Conservation (phyloP, 2,329 filamentous ascomycete species). For the Didymella segeticola region DNA sequence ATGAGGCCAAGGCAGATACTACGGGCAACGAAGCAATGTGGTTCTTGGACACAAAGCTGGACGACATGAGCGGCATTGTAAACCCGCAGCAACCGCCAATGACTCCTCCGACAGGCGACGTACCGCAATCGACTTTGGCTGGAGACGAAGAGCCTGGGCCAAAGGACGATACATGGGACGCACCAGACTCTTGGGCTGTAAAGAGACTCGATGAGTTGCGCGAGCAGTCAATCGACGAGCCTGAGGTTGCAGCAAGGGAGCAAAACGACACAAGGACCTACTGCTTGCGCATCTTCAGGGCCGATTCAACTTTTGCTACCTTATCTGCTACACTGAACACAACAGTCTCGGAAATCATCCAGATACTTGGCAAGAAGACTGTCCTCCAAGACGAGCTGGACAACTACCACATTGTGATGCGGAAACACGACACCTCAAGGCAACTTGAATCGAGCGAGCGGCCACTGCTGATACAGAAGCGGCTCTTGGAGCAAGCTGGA, state of each 20-base stretch:
- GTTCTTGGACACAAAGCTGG: constrained; percentile 84
- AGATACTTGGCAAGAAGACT: constrained; percentile 93
- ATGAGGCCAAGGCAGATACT: constrained; percentile 49
- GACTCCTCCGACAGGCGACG: constrained; percentile 66
- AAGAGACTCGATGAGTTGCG: constrained; percentile 69
- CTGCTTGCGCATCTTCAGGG: constrained; percentile 93
- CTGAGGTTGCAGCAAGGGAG: constrained; percentile 68
- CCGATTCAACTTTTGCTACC: constrained; percentile 92
- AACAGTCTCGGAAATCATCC: constrained; percentile 83
- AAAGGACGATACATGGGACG: constrained; percentile 71
- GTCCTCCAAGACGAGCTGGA: constrained; percentile 88
- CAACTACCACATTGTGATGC: constrained; percentile 95
- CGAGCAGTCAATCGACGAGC: constrained; percentile 71
- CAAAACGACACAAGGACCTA: constrained; percentile 80
- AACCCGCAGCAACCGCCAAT: constrained; percentile 67
- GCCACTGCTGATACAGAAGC: constrained; percentile 89
- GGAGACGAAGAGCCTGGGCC: constrained; percentile 41
- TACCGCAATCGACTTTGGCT: constrained; percentile 50
- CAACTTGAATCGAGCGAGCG: constrained; percentile 80
- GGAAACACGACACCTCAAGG: constrained; percentile 86
- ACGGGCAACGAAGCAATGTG: constrained; percentile 68
- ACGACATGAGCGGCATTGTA: constrained; percentile 90
- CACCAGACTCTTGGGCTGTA: constrained; percentile 96
- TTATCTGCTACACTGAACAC: constrained; percentile 84
- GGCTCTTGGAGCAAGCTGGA: constrained; percentile 86